Evolutionary conservation across 176 grass and related monocot genomes (phyloP).

Genomic region (Rhynchospora tenuis): DNA sequence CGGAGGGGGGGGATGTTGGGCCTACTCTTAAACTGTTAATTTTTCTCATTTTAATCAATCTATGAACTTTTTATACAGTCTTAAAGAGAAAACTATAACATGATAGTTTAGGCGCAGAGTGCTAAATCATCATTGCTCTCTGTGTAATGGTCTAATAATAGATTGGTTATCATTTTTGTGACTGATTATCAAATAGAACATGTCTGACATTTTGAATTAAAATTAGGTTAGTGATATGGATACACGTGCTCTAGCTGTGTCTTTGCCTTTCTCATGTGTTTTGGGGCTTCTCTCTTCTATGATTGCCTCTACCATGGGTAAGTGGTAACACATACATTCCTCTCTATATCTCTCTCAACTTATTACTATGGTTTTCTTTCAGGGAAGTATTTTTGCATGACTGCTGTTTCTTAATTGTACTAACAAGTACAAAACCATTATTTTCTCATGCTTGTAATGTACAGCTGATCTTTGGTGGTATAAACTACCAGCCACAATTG

Average conservation of each 20-base stretch:
- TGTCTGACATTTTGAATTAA: constrained; percentile 9
- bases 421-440: background rate
- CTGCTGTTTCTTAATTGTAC: background rate
- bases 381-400: background rate
- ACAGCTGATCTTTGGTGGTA: background rate
- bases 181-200: background rate
- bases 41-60: background rate
- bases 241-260: constrained; percentile 75
- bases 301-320: constrained; percentile 84
- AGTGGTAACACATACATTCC: constrained; percentile 31
- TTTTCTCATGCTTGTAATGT: background rate
- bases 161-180: background rate
- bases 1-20: too few species aligned
- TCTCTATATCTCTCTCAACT: constrained; percentile 13
- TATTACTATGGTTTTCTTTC: background rate
- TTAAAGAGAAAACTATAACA: background rate
- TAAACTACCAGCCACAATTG: background rate
- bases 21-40: background rate
- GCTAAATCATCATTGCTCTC: background rate
- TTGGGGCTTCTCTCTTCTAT: constrained; percentile 92
- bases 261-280: constrained; percentile 92
- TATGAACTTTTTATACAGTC: background rate
- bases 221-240: constrained; percentile 58
- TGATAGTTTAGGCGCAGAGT: background rate
- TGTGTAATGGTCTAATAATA: background rate